phyloP scores from a whole-genome alignment of 345 rosid genomes.

The Noccaea bulbosa region DNA sequence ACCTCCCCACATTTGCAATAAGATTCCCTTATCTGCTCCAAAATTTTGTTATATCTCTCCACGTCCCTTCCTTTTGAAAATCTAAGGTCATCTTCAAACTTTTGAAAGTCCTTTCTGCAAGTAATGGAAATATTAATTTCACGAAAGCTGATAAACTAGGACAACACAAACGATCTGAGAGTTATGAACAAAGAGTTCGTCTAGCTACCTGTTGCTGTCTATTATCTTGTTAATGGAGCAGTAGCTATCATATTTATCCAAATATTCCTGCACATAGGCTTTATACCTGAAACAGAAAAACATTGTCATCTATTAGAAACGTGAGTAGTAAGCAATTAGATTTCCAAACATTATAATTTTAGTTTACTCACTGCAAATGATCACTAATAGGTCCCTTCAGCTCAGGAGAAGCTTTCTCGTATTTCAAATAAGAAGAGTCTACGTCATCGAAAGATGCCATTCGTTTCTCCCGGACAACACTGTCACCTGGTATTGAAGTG shows the following conservation, averaged over 20 bases:
- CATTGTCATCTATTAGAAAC: conserved; percentile 9
- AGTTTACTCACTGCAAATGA: conserved; percentile 70
- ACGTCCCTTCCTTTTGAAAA: conserved; percentile 68
- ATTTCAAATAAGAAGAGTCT: conserved; percentile 65
- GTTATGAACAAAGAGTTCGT: conserved; percentile 17
- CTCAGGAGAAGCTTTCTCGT: conserved; percentile 83
- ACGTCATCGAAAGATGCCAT: conserved; percentile 68
- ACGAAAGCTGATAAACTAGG: conserved; percentile 7
- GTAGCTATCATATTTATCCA: conserved; percentile 79
- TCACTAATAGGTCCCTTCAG: conserved; percentile 75
- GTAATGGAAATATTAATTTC: conserved; percentile 4
- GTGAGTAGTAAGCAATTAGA: conserved; percentile 5
- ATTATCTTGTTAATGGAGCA: conserved; percentile 70
- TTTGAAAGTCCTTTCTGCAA: conserved; percentile 69
- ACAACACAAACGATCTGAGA: conserved; percentile 22
- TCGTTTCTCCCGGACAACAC: conserved; percentile 54
- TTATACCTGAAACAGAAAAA: conserved; percentile 60
- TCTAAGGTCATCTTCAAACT: conserved; percentile 76
- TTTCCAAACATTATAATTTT: conserved; percentile 20
- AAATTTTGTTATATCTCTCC: conserved; percentile 63
- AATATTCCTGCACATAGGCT: conserved; percentile 77
- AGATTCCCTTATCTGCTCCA: conserved; percentile 67
- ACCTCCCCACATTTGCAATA: conserved; percentile 71
- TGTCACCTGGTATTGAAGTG: conserved; percentile 46
- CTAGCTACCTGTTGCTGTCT: conserved; percentile 72